These are phyloP conservation scores for Tylopilus plumbeoviolaceoides DNA, from an alignment of 768 basidiomycete species.

Conservation along the genomic window DNA sequence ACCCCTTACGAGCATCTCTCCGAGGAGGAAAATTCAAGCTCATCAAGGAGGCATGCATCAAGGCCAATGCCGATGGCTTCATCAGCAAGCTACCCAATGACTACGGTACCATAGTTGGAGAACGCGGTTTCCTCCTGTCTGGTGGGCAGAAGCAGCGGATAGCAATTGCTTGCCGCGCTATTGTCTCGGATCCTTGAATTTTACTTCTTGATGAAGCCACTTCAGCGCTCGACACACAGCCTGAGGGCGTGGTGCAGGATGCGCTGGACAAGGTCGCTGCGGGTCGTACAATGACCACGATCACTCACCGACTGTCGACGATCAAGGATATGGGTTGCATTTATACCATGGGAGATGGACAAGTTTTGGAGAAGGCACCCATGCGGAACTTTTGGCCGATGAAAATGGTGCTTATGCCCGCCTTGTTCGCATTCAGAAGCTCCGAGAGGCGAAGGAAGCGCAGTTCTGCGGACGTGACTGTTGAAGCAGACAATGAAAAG, in stretches of 20 bases:
- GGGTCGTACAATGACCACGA: slow-evolving; percentile 77
- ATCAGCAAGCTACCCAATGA: slow-evolving; percentile 71
- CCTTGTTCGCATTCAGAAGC: slow-evolving; percentile 74
- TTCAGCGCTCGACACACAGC: slow-evolving; percentile 84
- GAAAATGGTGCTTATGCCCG: slow-evolving; percentile 68
- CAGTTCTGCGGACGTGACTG: slow-evolving; percentile 14
- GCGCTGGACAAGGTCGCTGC: slow-evolving; percentile 81
- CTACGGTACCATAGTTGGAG: slow-evolving; percentile 87
- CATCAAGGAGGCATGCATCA: slow-evolving; percentile 81
- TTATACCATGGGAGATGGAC: slow-evolving; percentile 86
- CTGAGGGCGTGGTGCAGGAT: slow-evolving; percentile 85
- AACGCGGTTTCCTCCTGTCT: slow-evolving; percentile 79
- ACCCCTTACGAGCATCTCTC: slow-evolving; percentile 62
- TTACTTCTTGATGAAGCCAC: slow-evolving; percentile 89
- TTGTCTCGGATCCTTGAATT: slow-evolving; percentile 79
- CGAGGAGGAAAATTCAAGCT: slow-evolving; percentile 71
- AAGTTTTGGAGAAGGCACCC: slow-evolving; percentile 75
- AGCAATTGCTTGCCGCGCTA: slow-evolving; percentile 86
- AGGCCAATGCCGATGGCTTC: slow-evolving; percentile 87
- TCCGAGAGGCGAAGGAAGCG: slow-evolving; percentile 48
- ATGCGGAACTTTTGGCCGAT: slow-evolving; percentile 58
- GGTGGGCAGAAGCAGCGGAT: slow-evolving; percentile 88
- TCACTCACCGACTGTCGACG: slow-evolving; percentile 76
- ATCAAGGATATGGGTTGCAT: slow-evolving; percentile 83
- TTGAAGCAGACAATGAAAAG: slow-evolving; percentile 53